Base-by-base conservation (phyloP, 345 rosid species). In the Hibiscus syriacus region DNA sequence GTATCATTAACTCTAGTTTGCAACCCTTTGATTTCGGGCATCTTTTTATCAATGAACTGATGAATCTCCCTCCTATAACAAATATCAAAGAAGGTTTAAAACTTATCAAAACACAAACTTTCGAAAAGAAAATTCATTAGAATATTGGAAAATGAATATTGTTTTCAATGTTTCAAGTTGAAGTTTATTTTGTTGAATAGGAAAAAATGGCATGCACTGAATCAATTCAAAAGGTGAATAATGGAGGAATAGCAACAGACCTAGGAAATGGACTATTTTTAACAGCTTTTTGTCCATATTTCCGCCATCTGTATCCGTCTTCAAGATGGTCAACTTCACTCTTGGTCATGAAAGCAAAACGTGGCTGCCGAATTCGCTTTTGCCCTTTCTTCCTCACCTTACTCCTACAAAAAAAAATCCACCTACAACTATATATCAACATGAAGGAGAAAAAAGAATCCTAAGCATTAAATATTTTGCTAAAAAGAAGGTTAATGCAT, bases 391-490 rank as follows among this genome's bases (percentile, higher is more conserved):
- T n/a, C n/a, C n/a, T n/a, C n/a, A n/a, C n/a, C n/a, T n/a, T n/a
- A n/a, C n/a, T n/a, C n/a, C n/a, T n/a, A n/a, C n/a, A 92, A 30
- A 56, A 43, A 73, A 73, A n/a, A 76, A 77, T 66, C 66, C 71
- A 70, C 73, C 76, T 61, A 48, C 72, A 71, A 69, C 76, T 59
- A 73, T 76, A n/a, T n/a, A n/a, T n/a, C 72, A 70, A 49, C 62
- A 70, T 45, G 20, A 12, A 45, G 23, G 12, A 2, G 38, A 3
- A 3, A 29, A 29, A 3, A 29, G 32, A 29, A 6, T 34, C 38
- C 38, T 34, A 34, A 34, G 38, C 38, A 6, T 34, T 36, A 36
- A 36, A 17, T 34, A n/a, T 57, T 32, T 34, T 32, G 7, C 19
- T 58, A 32, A 4, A 16, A 17, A 32, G 29, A 61, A 53, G 17